Conservation (phyloP, 1,284 basidiomycete species). For the Clitocybe nebularis region DNA sequence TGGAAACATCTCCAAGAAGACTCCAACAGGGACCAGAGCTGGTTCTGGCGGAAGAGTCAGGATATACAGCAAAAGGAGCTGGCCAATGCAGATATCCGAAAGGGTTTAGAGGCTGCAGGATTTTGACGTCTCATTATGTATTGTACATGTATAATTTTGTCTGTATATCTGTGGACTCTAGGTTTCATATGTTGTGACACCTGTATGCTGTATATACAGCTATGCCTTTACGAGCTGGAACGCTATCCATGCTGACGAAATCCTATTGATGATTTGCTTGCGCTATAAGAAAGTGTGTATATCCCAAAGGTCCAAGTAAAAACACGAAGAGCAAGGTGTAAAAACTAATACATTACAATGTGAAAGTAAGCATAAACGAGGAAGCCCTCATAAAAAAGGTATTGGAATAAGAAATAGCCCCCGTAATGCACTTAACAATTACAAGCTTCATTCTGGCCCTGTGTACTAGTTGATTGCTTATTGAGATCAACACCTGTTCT, state of each 20-base stretch:
- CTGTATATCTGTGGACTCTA: neutral
- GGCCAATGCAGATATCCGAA: conserved; percentile 57
- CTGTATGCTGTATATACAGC: neutral
- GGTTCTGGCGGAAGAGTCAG: conserved; percentile 55
- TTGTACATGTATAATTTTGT: no score
- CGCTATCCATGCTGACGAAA: neutral
- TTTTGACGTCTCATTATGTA: conserved; percentile 33
- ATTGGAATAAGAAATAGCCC: conserved; percentile 15
- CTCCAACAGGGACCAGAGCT: conserved; percentile 38
- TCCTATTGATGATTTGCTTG: conserved; percentile 3
- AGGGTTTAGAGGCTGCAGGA: conserved; percentile 56
- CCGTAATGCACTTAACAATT: conserved; percentile 55
- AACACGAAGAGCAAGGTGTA: conserved; percentile 9
- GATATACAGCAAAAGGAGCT: conserved; percentile 57
- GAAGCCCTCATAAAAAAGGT: conserved; percentile 13
- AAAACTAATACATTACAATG: conserved; percentile 19
- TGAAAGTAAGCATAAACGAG: conserved; percentile 13
- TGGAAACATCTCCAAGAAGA: conserved; percentile 39
- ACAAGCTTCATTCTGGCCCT: conserved; percentile 61
- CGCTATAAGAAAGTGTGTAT: conserved; percentile 21
- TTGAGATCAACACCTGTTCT: conserved; percentile 72
- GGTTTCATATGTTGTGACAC: conserved; percentile 6
- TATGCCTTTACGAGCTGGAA: neutral
- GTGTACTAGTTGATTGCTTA: conserved; percentile 47
- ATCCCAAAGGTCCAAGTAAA: conserved; percentile 25